Base-by-base conservation (phyloP, 139 green algal genomes). In the Chlorella sp. region DNA sequence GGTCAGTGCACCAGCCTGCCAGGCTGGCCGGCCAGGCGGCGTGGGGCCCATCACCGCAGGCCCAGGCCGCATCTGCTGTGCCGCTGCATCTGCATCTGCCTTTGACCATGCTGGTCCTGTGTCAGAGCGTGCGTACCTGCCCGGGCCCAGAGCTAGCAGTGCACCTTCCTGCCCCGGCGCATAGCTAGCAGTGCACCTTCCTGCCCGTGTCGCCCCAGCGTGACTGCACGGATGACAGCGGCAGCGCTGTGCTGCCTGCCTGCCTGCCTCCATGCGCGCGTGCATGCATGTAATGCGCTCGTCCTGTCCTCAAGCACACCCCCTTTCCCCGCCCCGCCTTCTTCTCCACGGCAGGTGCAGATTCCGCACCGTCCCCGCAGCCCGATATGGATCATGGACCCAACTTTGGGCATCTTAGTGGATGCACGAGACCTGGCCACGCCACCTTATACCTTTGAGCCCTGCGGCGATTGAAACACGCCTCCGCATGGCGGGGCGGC, bases 391-490 rank as follows among this genome's bases (percentile, higher is more conserved):
- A 71, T 86, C 12, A 60, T 81, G 39, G 84, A 88, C 40, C 84
- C 84, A 9, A 81, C 68, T 16, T 39, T 88, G 14, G 84, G 84
- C 39, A 81, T 88, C 3, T 68, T 88, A 30, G 66, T 88, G 28
- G 32, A 64, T 61, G 77, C 77, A 39, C 34, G 22, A 14, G 75
- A 81, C 36, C 75, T 81, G 16, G 75, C 75, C 1, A 81, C 75
- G 0, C 75, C 75, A 22, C 75, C 75, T 1, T 42, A 81, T 16
- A 24, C 21, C 14, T 81, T 81, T 28, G 75, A 81, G 34, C 34
- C 75, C 34, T 81, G 75, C 75, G 34, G 34, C 36, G 75, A 81
- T 34, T 81, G 36, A 81, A 28, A 71, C 48, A 57, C 7, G 48
- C 9, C 48, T 57, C 48, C 48, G 48, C 48, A 16, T 57, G 48